These are phyloP conservation scores for Lasiodiplodia hormozganensis DNA, from an alignment of 2,329 filamentous ascomycete genomes.

Conservation along the genomic window DNA sequence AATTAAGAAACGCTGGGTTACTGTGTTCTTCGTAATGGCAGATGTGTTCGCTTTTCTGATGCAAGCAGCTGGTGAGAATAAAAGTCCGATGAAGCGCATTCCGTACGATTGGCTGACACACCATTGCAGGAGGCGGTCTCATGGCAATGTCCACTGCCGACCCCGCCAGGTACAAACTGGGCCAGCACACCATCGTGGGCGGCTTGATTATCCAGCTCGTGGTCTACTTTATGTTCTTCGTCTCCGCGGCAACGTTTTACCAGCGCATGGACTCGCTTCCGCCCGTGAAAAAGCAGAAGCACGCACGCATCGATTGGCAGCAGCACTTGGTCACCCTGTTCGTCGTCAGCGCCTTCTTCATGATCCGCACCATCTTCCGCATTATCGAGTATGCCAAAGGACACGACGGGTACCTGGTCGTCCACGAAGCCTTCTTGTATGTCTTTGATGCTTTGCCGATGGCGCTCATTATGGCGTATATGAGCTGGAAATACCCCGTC, in stretches of 20 bases:
- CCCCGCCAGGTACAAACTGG: conserved; percentile 33
- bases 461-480: background rate
- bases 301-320: background rate
- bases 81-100: too few relatives aligned
- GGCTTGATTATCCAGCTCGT: conserved; percentile 59
- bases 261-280: conserved; percentile 34
- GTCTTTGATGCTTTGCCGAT: background rate
- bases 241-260: conserved; percentile 41
- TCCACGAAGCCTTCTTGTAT: background rate
- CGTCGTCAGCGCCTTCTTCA: background rate
- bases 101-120: background rate
- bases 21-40: conserved; percentile 50
- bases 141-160: background rate
- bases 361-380: conserved; percentile 1
- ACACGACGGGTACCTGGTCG: background rate
- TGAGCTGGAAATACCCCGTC: background rate
- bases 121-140: conserved; percentile 2
- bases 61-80: conserved; percentile 36
- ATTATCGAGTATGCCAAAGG: background rate
- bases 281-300: conserved; percentile 25
- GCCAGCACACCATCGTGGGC: conserved; percentile 46
- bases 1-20: conserved; percentile 46
- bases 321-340: background rate
- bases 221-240: conserved; percentile 59
- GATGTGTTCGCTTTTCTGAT: conserved; percentile 52